These are phyloP conservation scores for Triangularia setosa DNA, from an alignment of 2,329 filamentous ascomycete species.

Conservation along the genomic window DNA sequence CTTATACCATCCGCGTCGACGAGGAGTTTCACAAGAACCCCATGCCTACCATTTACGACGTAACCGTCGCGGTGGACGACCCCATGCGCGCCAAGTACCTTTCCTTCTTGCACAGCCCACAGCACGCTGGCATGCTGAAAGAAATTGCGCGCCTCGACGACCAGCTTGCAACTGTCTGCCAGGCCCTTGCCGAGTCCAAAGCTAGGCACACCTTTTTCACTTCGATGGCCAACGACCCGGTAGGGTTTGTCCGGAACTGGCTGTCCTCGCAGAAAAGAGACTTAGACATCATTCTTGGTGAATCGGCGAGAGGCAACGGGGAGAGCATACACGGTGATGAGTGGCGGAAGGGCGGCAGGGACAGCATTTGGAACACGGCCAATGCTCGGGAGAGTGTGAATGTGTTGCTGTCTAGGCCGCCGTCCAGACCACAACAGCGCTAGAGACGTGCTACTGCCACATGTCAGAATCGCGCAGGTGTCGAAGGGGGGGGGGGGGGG, in stretches of 20 bases:
- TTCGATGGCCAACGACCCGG: conserved; percentile 74
- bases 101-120: conserved; percentile 63
- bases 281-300: conserved; percentile 81
- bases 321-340: conserved; percentile 58
- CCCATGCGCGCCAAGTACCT: conserved; percentile 67
- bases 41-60: conserved; percentile 81
- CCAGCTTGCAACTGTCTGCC: conserved; percentile 76
- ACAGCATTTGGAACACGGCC: conserved; percentile 54
- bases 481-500: too few relatives aligned
- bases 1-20: conserved; percentile 93
- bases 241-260: conserved; percentile 82
- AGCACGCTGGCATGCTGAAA: conserved; percentile 68
- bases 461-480: too few relatives aligned
- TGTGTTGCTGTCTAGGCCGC: conserved; percentile 47
- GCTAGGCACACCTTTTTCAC: conserved; percentile 87
- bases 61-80: conserved; percentile 80
- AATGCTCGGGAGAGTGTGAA: conserved; percentile 62
- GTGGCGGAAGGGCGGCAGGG: conserved; percentile 60
- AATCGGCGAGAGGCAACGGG: conserved; percentile 62
- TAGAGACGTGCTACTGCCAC: not conserved
- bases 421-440: conserved; percentile 34
- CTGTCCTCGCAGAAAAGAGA: conserved; percentile 87
- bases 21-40: conserved; percentile 72
- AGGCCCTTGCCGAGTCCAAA: conserved; percentile 79
- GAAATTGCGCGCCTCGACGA: conserved; percentile 78